Evolutionary conservation across 345 rosid species (phyloP), one percentile per base, ranked within the genome.

Genomic region (Lumnitzera littorea): DNA sequence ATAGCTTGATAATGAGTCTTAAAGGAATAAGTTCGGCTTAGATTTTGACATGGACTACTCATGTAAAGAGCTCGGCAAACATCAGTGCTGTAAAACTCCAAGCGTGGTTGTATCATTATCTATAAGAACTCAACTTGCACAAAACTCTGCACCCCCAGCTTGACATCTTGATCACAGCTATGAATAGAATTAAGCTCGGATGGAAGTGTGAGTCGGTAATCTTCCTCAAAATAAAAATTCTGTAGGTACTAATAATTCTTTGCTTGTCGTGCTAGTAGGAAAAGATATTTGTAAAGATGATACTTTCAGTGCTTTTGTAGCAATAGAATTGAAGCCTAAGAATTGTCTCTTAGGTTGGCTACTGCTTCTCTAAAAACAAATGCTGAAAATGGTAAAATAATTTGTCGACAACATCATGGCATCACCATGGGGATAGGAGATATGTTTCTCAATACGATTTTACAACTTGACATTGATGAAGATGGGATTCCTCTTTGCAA

Each of bases 341-440:
- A 92, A 63, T 97, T 97, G 48, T 78, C 97, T 46, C 96, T 97
- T 0, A 96, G 98, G 69, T 69, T 89, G 60, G 88, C 89, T 14
- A 88, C 89, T 68, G 90, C 84, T 68, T 84, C 62, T n/a, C 75
- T 92, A 57, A 96, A 92, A 78, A 81, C 98, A 67, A 89, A 83
- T 70, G 78, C 83, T 41, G 97, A 83, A 72, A 80, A 68, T 72
- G 96, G 96, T 64, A 91, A 87, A 72, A 78, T 92, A 55, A 81
- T 89, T 62, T 65, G 64, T 9, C 91, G 96, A 17, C 89, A 84
- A 77, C 88, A 89, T 67, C 87, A 80, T 62, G 77, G 80, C 66
- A 79, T 89, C 57, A 76, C 81, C 2, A 78, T 87, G 31, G 97
- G 96, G 50, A 89, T 92, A 61, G 97, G 87, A 76, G 98, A 92